phyloP scores from a whole-genome alignment of 495 filamentous ascomycete genomes.

The Tuber melanosporum region DNA sequence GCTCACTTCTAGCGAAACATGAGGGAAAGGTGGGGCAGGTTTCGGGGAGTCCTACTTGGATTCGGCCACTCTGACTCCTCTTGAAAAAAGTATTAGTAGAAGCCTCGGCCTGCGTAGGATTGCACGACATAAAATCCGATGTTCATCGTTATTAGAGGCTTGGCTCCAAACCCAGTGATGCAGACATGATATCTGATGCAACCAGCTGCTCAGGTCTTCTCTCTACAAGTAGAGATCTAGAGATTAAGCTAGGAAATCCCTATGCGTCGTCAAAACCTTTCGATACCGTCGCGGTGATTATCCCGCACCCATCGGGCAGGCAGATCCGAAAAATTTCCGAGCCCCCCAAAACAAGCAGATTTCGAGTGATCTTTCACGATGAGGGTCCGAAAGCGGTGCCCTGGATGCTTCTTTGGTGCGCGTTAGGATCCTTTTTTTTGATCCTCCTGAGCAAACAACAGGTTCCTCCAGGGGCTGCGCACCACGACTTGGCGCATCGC shows the following conservation, averaged over 20 bases:
- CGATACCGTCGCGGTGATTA: neutral
- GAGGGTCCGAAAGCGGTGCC: too few species aligned
- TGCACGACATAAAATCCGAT: conserved; percentile 1
- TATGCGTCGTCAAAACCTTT: neutral
- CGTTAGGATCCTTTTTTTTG: too few species aligned
- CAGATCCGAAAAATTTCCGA: neutral
- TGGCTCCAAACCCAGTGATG: neutral
- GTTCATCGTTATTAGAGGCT: neutral
- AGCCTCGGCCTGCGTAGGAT: neutral
- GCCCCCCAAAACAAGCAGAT: neutral
- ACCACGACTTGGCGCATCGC: too few species aligned
- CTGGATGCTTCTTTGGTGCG: too few species aligned
- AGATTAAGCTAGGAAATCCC: neutral
- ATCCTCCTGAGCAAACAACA: too few species aligned
- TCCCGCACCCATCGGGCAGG: neutral
- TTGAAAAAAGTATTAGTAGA: neutral
- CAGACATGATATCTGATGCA: neutral
- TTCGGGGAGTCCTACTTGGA: neutral
- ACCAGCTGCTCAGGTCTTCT: neutral
- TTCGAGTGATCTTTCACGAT: neutral
- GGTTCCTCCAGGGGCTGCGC: too few species aligned
- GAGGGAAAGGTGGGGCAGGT: neutral
- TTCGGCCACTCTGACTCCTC: neutral
- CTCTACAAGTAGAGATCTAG: neutral
- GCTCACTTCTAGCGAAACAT: neutral